phyloP scores from a whole-genome alignment of 129 eudicot species.

The Flaveria linearis region DNA sequence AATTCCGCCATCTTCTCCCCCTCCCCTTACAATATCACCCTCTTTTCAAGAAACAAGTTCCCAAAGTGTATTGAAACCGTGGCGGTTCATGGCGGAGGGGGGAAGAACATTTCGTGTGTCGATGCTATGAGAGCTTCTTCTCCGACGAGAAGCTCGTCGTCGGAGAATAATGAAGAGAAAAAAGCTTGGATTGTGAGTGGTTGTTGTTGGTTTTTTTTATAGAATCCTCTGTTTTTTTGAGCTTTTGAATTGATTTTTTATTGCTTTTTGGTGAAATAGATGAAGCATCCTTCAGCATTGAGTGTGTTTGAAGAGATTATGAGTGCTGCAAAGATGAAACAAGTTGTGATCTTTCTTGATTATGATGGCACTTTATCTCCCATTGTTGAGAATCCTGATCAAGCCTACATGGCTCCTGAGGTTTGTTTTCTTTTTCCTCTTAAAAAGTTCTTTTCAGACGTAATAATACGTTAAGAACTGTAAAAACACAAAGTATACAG shows the following conservation, averaged over 20 bases:
- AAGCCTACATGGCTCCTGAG: conserved; percentile 86
- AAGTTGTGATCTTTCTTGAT: conserved; percentile 80
- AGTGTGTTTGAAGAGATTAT: conserved; percentile 64
- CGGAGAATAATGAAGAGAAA: conserved; percentile 41
- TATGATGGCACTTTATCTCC: conserved; percentile 97
- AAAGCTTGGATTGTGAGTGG: conserved; percentile 65
- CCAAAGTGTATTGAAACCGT: conserved; percentile 48
- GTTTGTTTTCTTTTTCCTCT: conserved; percentile 25
- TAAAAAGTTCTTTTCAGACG: neutral
- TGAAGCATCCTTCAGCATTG: conserved; percentile 80
- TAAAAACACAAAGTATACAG: too few relatives aligned
- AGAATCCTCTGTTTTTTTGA: neutral
- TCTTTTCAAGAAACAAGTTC: conserved; percentile 33
- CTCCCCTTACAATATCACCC: conserved; percentile 27
- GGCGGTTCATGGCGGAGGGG: conserved; percentile 4
- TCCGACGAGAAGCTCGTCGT: conserved; percentile 53
- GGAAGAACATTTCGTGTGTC: conserved; percentile 48
- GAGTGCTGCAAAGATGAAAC: conserved; percentile 64
- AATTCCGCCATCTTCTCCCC: conserved; percentile 40
- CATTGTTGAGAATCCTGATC: conserved; percentile 84
- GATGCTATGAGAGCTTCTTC: conserved; percentile 94
- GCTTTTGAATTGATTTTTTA: neutral
- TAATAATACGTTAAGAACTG: too few relatives aligned
- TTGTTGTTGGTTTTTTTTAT: neutral
- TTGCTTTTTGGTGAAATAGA: conserved; percentile 32